Conservation (phyloP, 2,329 filamentous ascomycete genomes). For the Pseudogymnoascus sp. region DNA sequence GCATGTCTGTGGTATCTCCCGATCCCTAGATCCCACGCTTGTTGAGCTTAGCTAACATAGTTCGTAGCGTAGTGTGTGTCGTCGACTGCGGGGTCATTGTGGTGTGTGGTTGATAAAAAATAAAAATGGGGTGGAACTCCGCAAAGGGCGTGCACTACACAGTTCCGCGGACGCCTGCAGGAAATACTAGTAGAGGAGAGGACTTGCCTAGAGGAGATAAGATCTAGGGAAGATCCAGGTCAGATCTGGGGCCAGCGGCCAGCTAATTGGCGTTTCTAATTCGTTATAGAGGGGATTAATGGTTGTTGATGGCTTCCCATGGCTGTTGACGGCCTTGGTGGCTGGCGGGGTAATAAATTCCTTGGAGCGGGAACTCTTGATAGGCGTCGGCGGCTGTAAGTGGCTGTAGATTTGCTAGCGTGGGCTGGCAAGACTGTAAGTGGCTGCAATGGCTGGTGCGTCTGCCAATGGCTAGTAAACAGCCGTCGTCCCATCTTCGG, state of each 20-base stretch:
- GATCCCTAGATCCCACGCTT: neutral
- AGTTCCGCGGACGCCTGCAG: neutral
- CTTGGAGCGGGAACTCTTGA: neutral
- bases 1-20: neutral
- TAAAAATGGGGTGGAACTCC: slow-evolving; percentile 1
- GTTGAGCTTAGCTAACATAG: neutral
- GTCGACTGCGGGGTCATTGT: neutral
- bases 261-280: neutral
- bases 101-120: neutral
- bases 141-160: neutral
- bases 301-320: neutral
- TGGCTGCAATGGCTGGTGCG: neutral
- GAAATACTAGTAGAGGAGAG: neutral
- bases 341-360: neutral
- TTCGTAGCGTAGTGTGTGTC: neutral
- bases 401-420: neutral
- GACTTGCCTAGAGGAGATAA: neutral
- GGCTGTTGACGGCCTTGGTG: neutral
- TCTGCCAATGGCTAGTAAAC: neutral
- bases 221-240: neutral
- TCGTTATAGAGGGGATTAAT: neutral
- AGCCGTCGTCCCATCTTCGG: neutral
- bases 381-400: neutral
- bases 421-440: neutral
- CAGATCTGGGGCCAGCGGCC: neutral